Conservation (phyloP, 306 rosid genomes). For the Trifolium fragiferum region DNA sequence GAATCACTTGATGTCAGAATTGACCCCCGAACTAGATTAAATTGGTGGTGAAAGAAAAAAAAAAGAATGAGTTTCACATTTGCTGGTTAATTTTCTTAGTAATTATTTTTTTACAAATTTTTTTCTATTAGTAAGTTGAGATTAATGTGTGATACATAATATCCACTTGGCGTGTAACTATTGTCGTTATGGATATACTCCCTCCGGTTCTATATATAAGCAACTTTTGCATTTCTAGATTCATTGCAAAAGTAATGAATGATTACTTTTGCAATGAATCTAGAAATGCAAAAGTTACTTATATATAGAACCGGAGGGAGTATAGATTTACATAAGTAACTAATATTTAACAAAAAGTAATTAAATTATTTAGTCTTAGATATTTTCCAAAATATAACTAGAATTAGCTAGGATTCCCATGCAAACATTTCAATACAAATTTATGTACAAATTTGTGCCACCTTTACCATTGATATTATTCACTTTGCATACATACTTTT, state of each 20-base stretch:
- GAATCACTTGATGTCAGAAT: too few species aligned
- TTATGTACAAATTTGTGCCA: not conserved
- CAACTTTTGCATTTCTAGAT: too few species aligned
- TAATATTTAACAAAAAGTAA: too few species aligned
- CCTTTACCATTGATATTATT: not conserved
- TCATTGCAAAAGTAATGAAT: too few species aligned
- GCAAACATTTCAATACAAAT: not conserved
- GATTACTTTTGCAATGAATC: too few species aligned
- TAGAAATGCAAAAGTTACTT: too few species aligned
- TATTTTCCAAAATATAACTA: not conserved
- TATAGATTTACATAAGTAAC: not conserved
- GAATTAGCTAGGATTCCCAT: not conserved
- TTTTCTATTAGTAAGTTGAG: conserved; percentile 16
- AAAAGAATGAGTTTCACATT: not conserved
- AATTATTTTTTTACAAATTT: too few species aligned
- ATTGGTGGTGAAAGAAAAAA: too few species aligned
- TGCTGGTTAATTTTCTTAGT: not conserved
- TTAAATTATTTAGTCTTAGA: not conserved
- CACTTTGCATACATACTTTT: not conserved
- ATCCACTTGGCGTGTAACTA: conserved; percentile 10
- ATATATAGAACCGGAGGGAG: too few species aligned
- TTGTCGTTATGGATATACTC: conserved; percentile 3
- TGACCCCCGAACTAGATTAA: too few species aligned
- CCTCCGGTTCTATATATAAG: too few species aligned
- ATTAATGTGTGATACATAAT: not conserved